These are phyloP conservation scores for Pichia norvegensis DNA, from an alignment of 1,139 yeast species.

Conservation along the genomic window DNA sequence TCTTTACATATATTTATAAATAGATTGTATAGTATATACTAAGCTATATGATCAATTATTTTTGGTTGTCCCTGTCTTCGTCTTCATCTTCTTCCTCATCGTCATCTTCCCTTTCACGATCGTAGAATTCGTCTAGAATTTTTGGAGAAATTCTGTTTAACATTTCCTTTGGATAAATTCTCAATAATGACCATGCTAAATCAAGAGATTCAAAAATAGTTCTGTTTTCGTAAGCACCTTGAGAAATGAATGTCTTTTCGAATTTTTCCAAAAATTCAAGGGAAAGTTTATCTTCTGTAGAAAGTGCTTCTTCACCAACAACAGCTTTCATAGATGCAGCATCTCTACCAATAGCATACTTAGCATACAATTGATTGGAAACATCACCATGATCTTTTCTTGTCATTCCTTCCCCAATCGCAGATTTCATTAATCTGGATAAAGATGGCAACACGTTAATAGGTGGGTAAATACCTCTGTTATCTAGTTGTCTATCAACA, in stretches of 20 bases:
- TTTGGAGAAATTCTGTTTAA: constrained; percentile 97
- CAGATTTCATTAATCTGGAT: constrained; percentile 97
- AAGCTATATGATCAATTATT: neutral
- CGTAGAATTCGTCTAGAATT: constrained; percentile 90
- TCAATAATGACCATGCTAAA: constrained; percentile 94
- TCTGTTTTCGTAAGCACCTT: constrained; percentile 96
- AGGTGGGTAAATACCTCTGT: constrained; percentile 98
- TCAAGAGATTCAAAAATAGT: constrained; percentile 90
- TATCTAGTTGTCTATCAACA: constrained; percentile 90
- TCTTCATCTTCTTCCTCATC: constrained; percentile 38
- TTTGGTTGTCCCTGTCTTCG: neutral
- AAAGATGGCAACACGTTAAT: constrained; percentile 95
- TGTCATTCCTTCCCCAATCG: constrained; percentile 99
- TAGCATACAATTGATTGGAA: constrained; percentile 96
- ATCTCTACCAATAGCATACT: constrained; percentile 98
- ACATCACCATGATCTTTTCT: constrained; percentile 99
- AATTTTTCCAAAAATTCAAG: constrained; percentile 95
- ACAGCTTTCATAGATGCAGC: constrained; percentile 99
- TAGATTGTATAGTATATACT: neutral
- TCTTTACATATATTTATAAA: neutral
- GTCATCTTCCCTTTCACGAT: constrained; percentile 65
- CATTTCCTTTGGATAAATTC: constrained; percentile 98
- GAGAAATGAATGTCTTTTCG: constrained; percentile 89
- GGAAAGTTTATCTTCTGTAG: constrained; percentile 94
- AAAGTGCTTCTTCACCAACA: constrained; percentile 98